Evolutionary conservation across 768 basidiomycete species (phyloP), one percentile per base, ranked within the genome.

Genomic region (Lentinula edodes): DNA sequence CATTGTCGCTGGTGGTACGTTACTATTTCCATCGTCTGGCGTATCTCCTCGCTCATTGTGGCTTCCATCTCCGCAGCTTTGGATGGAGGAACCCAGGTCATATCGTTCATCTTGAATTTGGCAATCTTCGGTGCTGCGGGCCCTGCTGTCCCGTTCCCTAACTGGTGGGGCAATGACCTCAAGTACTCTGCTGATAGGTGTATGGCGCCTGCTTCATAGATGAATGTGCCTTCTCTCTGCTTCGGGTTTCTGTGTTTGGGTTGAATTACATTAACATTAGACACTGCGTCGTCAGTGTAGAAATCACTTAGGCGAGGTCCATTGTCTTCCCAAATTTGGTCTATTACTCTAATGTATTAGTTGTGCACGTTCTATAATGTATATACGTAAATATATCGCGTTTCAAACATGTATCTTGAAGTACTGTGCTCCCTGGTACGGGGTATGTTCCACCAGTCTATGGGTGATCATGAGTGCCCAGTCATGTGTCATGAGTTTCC

Each of bases 11-110:
- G 51, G 51, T n/a, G 51, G 51, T 52, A 52, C 6, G 51, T 52
- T 35, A 35, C 20, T 15, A 32, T 52, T 8, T 52, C 18, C 20
- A 12, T 48, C 8, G 8, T 48, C 13, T 4, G 13, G 6, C 35
- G 7, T 34, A 3, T 16, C 28, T 52, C 32, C 9, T 56, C 15
- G 20, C 41, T 56, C 5, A 45, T 23, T 15, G 5, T 28, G 7
- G 12, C 23, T 56, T 56, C 18, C 23, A 13, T 28, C 3, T 12
- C 9, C 69, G 75, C 15, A 41, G 75, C 73, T 41, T 65, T 78
- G 42, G 76, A 78, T 63, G 73, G 73, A 32, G 76, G 76, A 58
- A 76, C 75, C 9, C 73, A 72, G 64, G 73, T 74, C 57, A 71
- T 74, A 62, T 68, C 68, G 18, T 74, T 74, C 65, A 69, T 74